Evolutionary conservation across 495 filamentous ascomycete species (phyloP), one percentile per base, ranked within the genome.

Genomic region (Podospora pseudopauciseta): DNA sequence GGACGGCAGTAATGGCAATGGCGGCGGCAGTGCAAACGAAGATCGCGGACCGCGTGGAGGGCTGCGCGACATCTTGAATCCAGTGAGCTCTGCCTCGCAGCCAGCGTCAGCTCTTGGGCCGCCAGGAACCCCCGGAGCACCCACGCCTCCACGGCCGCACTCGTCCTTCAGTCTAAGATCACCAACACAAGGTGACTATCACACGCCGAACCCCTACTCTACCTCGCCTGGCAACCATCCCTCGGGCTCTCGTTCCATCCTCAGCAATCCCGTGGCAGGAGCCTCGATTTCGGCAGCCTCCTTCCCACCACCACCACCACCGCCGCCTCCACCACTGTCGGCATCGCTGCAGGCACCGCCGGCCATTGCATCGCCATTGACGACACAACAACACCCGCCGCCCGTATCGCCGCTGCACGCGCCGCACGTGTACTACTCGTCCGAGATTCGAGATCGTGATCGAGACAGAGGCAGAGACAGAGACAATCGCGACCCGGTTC

Each of bases 171-270:
- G 72, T 74, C 64, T 81, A 71, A 68, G 78, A 72, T 80, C 80
- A 66, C 75, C 77, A 64, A 80, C 78, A n/a, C 79, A 76, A 59
- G 58, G 76, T 4, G 78, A 79, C 65, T 79, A 78, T 65, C 80
- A 77, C 64, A 78, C 76, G 56, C 72, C 74, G 0, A 67, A 72
- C 19, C 62, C 72, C 30, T 76, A 74, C 34, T 55, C 68, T 15
- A 71, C 70, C 32, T 74, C 77, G 63, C 67, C 77, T 55, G 39
- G 32, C 54, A 72, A 66, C 60, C 70, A 78, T 26, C 63, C 63
- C 13, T 65, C 76, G 13, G 75, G 72, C 11, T 63, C 75, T 15
- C 68, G 76, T 30, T 77, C 73, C 26, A 77, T 79, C 44, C 73
- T 77, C 54, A 77, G 75, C 72, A 79, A 73, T 67, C 73, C 74